Conservation (phyloP, 805 yeast genomes). For the Wickerhamomyces rabaulensis region DNA sequence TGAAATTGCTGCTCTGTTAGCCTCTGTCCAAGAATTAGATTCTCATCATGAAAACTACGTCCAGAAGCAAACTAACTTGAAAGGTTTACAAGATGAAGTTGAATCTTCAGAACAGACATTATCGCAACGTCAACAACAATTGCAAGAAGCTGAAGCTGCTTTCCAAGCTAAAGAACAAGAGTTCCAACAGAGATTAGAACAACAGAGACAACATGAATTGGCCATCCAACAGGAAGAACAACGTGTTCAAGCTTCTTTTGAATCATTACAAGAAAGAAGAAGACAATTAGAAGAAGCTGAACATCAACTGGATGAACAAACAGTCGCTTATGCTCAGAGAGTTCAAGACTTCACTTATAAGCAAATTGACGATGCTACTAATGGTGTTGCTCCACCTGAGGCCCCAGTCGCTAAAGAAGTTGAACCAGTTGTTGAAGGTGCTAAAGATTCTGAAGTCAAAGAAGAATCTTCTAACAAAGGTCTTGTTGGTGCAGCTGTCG, state of each 20-base stretch:
- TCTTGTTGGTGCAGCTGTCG: conserved; percentile 21
- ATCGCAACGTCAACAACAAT: conserved; percentile 23
- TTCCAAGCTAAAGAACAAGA: conserved; percentile 23
- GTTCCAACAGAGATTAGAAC: conserved; percentile 26
- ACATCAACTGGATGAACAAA: conserved; percentile 33
- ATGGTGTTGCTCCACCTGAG: conserved; percentile 10
- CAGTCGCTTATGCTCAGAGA: conserved; percentile 32
- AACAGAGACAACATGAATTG: conserved; percentile 31
- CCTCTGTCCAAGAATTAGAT: conserved; percentile 30
- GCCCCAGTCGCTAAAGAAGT: conserved; percentile 10
- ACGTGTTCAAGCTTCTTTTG: conserved; percentile 29
- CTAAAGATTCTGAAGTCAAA: conserved; percentile 17
- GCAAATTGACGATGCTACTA: conserved; percentile 31
- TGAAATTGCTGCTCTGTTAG: conserved; percentile 30
- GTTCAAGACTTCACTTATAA: conserved; percentile 34
- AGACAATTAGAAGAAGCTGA: conserved; percentile 33
- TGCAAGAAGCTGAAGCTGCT: conserved; percentile 13
- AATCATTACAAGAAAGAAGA: conserved; percentile 31
- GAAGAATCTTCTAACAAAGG: conserved; percentile 9
- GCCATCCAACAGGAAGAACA: conserved; percentile 32
- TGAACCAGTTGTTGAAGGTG: conserved; percentile 18
- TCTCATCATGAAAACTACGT: conserved; percentile 34
- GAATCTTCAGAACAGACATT: conserved; percentile 34
- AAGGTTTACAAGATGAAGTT: conserved; percentile 23
- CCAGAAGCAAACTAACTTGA: conserved; percentile 29